These are phyloP conservation scores for Teunomyces funiuensis DNA, from an alignment of 805 yeast species.

Conservation along the genomic window DNA sequence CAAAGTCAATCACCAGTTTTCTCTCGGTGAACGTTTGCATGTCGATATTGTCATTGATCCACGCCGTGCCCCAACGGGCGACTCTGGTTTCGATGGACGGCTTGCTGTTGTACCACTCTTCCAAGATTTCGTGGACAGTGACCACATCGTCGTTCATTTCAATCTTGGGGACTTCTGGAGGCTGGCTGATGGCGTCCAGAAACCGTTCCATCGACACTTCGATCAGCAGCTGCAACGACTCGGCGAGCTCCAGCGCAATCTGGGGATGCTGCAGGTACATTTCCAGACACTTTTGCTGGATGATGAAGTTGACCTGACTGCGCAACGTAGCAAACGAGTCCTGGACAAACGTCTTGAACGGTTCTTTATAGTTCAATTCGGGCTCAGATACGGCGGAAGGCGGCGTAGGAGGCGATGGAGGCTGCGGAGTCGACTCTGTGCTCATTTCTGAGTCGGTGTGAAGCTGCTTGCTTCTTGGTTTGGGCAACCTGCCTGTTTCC, in stretches of 20 bases:
- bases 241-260: slow-evolving; percentile 1
- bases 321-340: slow-evolving; percentile 1
- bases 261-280: slow-evolving; percentile 4
- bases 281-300: slow-evolving; percentile 3
- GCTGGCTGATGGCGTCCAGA: slow-evolving; percentile 7
- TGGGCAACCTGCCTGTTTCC: slow-evolving; percentile 10
- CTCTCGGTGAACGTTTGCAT: slow-evolving; percentile 13
- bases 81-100: slow-evolving; percentile 12
- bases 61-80: slow-evolving; percentile 13
- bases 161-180: slow-evolving; percentile 2
- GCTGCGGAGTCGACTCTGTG: slow-evolving; percentile 2
- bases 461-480: not conserved
- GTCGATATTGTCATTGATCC: slow-evolving; percentile 16
- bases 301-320: slow-evolving; percentile 1
- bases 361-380: not conserved
- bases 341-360: not conserved
- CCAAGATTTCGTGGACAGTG: slow-evolving; percentile 13
- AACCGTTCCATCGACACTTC: slow-evolving; percentile 2
- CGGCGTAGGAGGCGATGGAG: not conserved
- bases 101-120: slow-evolving; percentile 14
- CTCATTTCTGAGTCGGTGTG: not conserved
- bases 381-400: not conserved
- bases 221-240: slow-evolving; percentile 5
- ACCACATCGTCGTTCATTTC: slow-evolving; percentile 15
- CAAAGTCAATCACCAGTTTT: slow-evolving; percentile 11